Evolutionary conservation across 345 rosid species (phyloP).

Genomic region (Psidium friedrichsthalianum): DNA sequence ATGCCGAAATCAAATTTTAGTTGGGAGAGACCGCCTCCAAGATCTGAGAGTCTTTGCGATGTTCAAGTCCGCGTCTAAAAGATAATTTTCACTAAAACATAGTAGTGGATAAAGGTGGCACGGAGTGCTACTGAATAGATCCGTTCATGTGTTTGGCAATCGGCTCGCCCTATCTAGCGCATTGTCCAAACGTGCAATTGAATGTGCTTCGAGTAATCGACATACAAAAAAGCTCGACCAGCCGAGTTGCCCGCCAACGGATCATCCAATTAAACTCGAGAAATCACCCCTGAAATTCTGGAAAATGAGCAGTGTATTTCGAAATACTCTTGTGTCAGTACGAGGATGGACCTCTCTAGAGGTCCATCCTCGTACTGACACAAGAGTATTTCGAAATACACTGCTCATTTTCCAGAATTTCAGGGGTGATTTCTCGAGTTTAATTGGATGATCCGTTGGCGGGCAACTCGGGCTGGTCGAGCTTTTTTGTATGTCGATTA

Average conservation of each 20-base stretch:
- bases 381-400: too few relatives aligned
- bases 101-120: background rate
- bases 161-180: fast-evolving
- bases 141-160: background rate
- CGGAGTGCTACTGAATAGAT: background rate
- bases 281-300: background rate
- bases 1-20: background rate
- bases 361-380: too few relatives aligned
- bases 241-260: background rate
- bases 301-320: too few relatives aligned
- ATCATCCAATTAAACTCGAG: background rate
- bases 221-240: background rate
- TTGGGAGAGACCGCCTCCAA: background rate
- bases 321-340: too few relatives aligned
- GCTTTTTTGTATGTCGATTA: too few relatives aligned
- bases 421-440: too few relatives aligned
- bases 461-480: too few relatives aligned
- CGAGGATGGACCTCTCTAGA: too few relatives aligned
- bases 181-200: background rate
- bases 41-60: background rate
- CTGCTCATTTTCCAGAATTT: too few relatives aligned
- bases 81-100: background rate
- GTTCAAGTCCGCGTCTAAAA: background rate
- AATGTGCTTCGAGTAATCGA: background rate
- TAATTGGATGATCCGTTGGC: too few relatives aligned